These are phyloP conservation scores for Penicillium sp. DNA, from an alignment of 2,329 filamentous ascomycete species.

Conservation along the genomic window DNA sequence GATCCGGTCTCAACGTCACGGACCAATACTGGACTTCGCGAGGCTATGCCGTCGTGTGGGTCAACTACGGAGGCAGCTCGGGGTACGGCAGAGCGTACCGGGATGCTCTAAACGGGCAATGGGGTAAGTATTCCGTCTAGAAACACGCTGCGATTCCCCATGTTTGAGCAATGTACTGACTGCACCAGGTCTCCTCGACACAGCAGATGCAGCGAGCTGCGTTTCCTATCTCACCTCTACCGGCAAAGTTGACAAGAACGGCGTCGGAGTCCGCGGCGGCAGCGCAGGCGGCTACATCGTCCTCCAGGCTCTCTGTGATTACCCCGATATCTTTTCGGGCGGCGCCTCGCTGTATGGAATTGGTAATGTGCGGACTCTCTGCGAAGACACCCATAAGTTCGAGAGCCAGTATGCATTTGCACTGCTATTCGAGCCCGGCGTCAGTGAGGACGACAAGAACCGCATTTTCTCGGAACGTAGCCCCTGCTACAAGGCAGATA, in stretches of 20 bases:
- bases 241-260: conserved; percentile 38
- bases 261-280: conserved; percentile 51
- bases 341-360: conserved; percentile 54
- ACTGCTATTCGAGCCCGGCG: conserved; percentile 40
- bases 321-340: conserved; percentile 31
- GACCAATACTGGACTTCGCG: conserved; percentile 56
- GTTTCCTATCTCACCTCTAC: conserved; percentile 43
- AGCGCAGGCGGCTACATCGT: conserved; percentile 58
- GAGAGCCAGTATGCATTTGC: conserved; percentile 53
- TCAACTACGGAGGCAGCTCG: conserved; percentile 56
- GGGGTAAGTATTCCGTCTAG: conserved; percentile 41
- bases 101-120: conserved; percentile 49
- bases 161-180: background rate
- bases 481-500: conserved; percentile 49
- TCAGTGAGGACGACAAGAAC: conserved; percentile 41
- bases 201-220: conserved; percentile 51
- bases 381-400: conserved; percentile 55
- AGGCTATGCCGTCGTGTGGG: conserved; percentile 52
- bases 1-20: conserved; percentile 45
- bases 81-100: conserved; percentile 54
- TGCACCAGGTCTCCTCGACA: conserved; percentile 38
- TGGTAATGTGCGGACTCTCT: conserved; percentile 50
- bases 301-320: conserved; percentile 47
- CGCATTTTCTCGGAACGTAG: conserved; percentile 50
- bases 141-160: too few species aligned